Evolutionary conservation across 805 yeast species (phyloP).

Genomic region (Jamesozyma lodderae): DNA sequence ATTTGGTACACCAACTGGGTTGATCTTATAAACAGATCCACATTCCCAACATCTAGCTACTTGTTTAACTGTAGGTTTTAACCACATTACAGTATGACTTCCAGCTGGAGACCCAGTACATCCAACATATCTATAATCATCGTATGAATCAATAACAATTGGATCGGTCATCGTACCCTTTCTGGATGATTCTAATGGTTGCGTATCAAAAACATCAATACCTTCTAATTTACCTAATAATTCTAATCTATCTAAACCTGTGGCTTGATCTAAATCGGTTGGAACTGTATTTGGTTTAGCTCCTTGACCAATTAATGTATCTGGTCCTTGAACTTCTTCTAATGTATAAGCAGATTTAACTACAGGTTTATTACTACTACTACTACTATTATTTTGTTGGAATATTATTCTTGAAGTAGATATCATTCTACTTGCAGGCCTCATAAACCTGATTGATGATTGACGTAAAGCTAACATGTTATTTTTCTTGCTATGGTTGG

Average conservation of each 20-base stretch:
- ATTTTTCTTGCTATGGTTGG: not conserved
- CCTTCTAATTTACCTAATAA: slow-evolving; percentile 90
- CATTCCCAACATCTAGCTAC: slow-evolving; percentile 98
- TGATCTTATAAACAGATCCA: slow-evolving; percentile 86
- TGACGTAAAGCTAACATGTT: slow-evolving; percentile 33
- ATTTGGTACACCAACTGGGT: slow-evolving; percentile 75
- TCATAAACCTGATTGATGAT: slow-evolving; percentile 21
- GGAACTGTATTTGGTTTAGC: slow-evolving; percentile 80
- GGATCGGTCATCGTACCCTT: slow-evolving; percentile 88
- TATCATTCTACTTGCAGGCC: slow-evolving; percentile 29
- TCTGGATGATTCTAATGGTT: slow-evolving; percentile 81
- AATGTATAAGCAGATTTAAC: slow-evolving; percentile 58
- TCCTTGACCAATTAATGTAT: slow-evolving; percentile 83
- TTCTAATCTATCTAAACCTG: slow-evolving; percentile 97
- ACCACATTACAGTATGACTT: slow-evolving; percentile 86
- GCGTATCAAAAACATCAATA: slow-evolving; percentile 83
- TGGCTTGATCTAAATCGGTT: slow-evolving; percentile 90
- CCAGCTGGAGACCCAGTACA: slow-evolving; percentile 95
- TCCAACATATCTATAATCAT: slow-evolving; percentile 90
- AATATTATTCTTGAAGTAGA: slow-evolving; percentile 26
- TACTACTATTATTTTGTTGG: slow-evolving; percentile 31
- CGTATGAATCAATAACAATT: slow-evolving; percentile 79
- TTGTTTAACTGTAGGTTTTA: slow-evolving; percentile 73
- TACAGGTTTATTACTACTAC: slow-evolving; percentile 26
- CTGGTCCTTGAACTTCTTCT: slow-evolving; percentile 70